A percentile compares a stretch with the other conserved stretches of the same genome.
phyloP scores from a whole-genome alignment of 2,329 filamentous ascomycete species.

The Saccharata proteae region DNA sequence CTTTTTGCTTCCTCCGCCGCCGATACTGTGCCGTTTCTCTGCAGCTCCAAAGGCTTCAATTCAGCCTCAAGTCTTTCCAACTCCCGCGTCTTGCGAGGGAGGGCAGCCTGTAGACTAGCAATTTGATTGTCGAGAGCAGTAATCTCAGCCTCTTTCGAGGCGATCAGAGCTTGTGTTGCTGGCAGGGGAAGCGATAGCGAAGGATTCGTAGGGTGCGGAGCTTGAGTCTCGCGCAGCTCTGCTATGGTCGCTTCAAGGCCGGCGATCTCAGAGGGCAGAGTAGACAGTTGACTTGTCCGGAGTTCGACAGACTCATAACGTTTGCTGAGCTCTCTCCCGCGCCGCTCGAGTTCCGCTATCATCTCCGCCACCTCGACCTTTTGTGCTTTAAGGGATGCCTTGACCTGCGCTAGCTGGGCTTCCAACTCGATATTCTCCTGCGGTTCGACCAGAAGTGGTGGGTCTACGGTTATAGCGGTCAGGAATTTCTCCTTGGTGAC shows the following conservation, averaged over 20 bases:
- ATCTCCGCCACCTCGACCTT: constrained; percentile 68
- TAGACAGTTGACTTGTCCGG: constrained; percentile 38
- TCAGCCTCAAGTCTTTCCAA: constrained; percentile 56
- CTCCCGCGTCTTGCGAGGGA: constrained; percentile 55
- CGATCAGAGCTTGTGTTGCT: constrained; percentile 29
- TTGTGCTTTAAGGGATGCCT: constrained; percentile 63
- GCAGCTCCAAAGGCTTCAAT: constrained; percentile 54
- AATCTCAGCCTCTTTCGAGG: constrained; percentile 28
- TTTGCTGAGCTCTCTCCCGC: constrained; percentile 45
- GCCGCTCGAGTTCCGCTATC: constrained; percentile 56
- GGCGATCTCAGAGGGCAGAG: constrained; percentile 40
- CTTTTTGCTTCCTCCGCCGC: constrained; percentile 60
- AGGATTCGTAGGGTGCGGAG: constrained; percentile 24
- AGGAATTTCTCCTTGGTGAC: constrained; percentile 98
- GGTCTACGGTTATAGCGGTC: constrained; percentile 79
- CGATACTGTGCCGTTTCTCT: constrained; percentile 50
- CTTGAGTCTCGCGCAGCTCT: constrained; percentile 28
- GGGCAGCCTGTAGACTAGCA: constrained; percentile 43
- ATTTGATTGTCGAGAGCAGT: constrained; percentile 31
- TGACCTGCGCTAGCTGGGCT: constrained; percentile 54
- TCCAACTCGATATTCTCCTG: constrained; percentile 54
- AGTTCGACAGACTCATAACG: constrained; percentile 44
- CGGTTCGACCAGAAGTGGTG: constrained; percentile 70
- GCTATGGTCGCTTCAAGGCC: constrained; percentile 39
- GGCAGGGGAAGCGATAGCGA: constrained; percentile 31